Conservation (phyloP, 805 yeast genomes). For the Yamadazyma scolyti region DNA sequence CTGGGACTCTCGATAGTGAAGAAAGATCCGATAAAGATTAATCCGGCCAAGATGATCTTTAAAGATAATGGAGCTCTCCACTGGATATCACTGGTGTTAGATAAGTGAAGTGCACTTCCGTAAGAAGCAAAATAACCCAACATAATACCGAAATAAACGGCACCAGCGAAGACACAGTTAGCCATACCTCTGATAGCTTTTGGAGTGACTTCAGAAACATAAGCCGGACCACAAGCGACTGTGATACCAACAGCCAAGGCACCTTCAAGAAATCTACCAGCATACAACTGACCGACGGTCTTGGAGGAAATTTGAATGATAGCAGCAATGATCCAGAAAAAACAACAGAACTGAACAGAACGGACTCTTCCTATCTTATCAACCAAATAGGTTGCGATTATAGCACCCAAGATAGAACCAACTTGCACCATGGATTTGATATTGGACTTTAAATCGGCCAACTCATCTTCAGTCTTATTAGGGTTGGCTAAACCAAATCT, state of each 20-base stretch:
- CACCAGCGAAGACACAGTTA: slow-evolving; percentile 53
- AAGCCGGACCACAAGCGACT: slow-evolving; percentile 53
- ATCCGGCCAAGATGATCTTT: slow-evolving; percentile 47
- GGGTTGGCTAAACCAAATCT: slow-evolving; percentile 44
- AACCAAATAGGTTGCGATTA: slow-evolving; percentile 44
- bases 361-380: slow-evolving; percentile 52
- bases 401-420: slow-evolving; percentile 52
- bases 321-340: slow-evolving; percentile 43
- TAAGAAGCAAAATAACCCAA: slow-evolving; percentile 47
- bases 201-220: slow-evolving; percentile 53
- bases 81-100: slow-evolving; percentile 32
- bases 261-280: slow-evolving; percentile 55
- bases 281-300: slow-evolving; percentile 48
- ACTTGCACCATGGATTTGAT: slow-evolving; percentile 58
- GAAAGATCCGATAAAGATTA: slow-evolving; percentile 37
- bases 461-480: slow-evolving; percentile 23
- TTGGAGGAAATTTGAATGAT: slow-evolving; percentile 46
- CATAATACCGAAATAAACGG: slow-evolving; percentile 54
- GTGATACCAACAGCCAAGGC: slow-evolving; percentile 52
- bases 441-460: slow-evolving; percentile 50
- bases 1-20: slow-evolving; percentile 50
- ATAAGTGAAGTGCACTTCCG: slow-evolving; percentile 47
- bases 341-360: slow-evolving; percentile 41
- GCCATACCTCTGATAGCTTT: slow-evolving; percentile 49
- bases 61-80: slow-evolving; percentile 53